Evolutionary conservation across 345 rosid species (phyloP), one percentile per base, ranked within the genome.

Genomic region (Salix exigua): DNA sequence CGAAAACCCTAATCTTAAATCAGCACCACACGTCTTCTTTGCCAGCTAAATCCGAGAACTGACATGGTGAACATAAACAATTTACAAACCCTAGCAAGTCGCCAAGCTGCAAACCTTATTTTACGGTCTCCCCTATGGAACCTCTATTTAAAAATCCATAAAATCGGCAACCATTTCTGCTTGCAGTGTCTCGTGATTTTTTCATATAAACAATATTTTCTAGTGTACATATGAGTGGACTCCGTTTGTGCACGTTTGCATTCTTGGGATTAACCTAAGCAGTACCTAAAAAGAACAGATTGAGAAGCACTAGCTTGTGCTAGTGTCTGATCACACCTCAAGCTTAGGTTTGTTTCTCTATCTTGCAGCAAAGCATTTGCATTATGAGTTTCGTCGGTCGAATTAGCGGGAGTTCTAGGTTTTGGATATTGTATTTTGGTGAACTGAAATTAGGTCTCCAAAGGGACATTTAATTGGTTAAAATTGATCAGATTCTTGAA

Each of bases 311-410:
- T 26, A 38, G 25, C 35, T 35, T 35, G 67, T 75, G 72, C 28
- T n/a, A 3, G 28, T 0, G 28, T 58, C 62, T 28, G 66, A 53
- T 68, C 53, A 58, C 51, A 58, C 53, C 37, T 53, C 25, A 21
- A 75, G 13, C 67, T 28, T 68, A 28, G 78, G 73, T 53, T 50
- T 75, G 72, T 66, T 72, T 48, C 44, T 51, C 53, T 48, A 75
- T 35, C 23, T 66, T 42, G 66, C 9, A 4, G 65, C 65, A 66
- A 35, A 44, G 38, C 21, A 42, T 64, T 74, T 61, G 38, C 76
- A 62, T 23, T n/a, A n/a, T 73, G 38, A 62, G 64, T 42, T 23
- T n/a, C 21, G 28, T 68, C 1, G 33, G 48, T 23, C 30, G 11
- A 13, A 2, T 42, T 42, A n/a, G 42, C 11, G 44, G 42, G 26